Evolutionary conservation across 768 basidiomycete species (phyloP).

Genomic region (Xerocomellus amylosporus): DNA sequence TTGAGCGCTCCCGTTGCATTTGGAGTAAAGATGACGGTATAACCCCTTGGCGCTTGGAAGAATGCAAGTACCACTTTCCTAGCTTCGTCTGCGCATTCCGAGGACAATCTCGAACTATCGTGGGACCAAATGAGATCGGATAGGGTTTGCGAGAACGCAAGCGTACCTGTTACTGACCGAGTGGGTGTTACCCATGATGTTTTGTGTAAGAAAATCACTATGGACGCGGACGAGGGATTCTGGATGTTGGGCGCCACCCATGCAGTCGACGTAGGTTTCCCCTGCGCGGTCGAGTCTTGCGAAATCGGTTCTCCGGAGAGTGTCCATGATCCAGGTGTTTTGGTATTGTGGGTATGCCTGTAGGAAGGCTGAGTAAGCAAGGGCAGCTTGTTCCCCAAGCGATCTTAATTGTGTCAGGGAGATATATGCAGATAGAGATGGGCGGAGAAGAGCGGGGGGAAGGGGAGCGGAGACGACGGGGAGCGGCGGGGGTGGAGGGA

Average conservation of each 20-base stretch:
- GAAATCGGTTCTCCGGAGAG: constrained; percentile 62
- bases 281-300: constrained; percentile 53
- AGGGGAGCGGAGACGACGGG: not conserved
- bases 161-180: constrained; percentile 74
- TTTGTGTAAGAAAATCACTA: constrained; percentile 61
- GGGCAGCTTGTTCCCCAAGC: constrained; percentile 36
- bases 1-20: constrained; percentile 81
- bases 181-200: constrained; percentile 79
- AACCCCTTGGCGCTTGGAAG: constrained; percentile 72
- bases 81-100: constrained; percentile 64
- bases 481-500: not conserved
- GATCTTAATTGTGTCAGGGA: constrained; percentile 22
- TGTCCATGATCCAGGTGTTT: constrained; percentile 68
- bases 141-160: not conserved
- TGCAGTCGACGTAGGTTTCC: constrained; percentile 83
- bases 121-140: not conserved
- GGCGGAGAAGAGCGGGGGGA: not conserved
- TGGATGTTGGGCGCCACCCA: constrained; percentile 81
- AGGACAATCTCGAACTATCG: constrained; percentile 65
- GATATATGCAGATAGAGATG: constrained; percentile 25
- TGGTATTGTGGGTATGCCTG: constrained; percentile 51
- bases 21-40: constrained; percentile 78
- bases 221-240: constrained; percentile 73
- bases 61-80: constrained; percentile 71
- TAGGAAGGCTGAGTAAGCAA: constrained; percentile 51